Evolutionary conservation across 768 basidiomycete genomes (phyloP).

Genomic region (Nevesoporus exiguus): DNA sequence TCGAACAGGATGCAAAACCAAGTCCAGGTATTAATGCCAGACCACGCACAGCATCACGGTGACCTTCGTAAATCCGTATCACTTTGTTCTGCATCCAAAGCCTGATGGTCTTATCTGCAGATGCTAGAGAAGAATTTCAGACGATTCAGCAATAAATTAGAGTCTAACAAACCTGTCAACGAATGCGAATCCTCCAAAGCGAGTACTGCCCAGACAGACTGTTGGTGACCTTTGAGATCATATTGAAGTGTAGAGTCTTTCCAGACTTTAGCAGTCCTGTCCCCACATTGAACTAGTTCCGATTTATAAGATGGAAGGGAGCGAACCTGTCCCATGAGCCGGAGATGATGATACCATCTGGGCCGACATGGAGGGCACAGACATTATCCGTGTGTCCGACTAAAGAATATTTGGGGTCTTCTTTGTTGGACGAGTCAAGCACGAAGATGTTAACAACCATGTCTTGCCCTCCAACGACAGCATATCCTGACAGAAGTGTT

Average conservation of each 20-base stretch:
- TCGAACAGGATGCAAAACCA: constrained; percentile 93
- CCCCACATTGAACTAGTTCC: constrained; percentile 1
- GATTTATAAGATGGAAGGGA: background rate
- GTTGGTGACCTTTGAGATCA: constrained; percentile 80
- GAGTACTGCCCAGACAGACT: constrained; percentile 92
- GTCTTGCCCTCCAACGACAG: constrained; percentile 88
- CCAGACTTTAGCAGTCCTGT: constrained; percentile 94
- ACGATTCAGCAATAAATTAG: background rate
- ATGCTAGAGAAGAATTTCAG: constrained; percentile 48
- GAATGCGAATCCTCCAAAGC: constrained; percentile 72
- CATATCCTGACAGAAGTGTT: constrained; percentile 54
- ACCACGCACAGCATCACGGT: constrained; percentile 88
- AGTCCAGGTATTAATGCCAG: constrained; percentile 77
- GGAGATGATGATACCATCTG: constrained; percentile 76
- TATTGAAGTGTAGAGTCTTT: constrained; percentile 67
- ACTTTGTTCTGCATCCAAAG: constrained; percentile 79
- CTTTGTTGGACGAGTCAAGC: constrained; percentile 48
- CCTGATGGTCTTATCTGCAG: constrained; percentile 93
- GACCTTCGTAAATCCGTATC: constrained; percentile 76
- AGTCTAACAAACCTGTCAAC: constrained; percentile 65
- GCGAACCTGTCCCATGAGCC: constrained; percentile 96
- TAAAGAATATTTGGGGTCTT: constrained; percentile 78
- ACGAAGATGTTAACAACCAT: constrained; percentile 82
- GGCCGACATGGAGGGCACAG: constrained; percentile 73
- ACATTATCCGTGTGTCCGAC: constrained; percentile 90